Evolutionary conservation across 2,329 filamentous ascomycete genomes (phyloP).

Genomic region (Aspergillus brasiliensis): DNA sequence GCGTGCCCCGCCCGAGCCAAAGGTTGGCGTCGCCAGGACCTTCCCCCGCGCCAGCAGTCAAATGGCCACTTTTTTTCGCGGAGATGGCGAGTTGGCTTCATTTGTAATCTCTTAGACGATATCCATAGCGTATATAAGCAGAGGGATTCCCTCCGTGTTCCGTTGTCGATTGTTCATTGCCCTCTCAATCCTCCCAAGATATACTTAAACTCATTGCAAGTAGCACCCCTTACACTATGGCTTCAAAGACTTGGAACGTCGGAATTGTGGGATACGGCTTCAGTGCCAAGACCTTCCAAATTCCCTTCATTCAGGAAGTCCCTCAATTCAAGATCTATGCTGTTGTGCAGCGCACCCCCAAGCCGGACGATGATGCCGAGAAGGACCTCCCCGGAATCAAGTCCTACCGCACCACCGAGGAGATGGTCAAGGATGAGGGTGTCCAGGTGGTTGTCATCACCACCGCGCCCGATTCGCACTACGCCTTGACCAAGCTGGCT

Average conservation of each 20-base stretch:
- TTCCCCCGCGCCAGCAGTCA: constrained; percentile 31
- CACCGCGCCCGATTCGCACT: constrained; percentile 73
- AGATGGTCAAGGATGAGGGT: constrained; percentile 64
- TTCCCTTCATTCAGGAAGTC: constrained; percentile 71
- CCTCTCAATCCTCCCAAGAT: not conserved
- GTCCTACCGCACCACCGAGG: constrained; percentile 64
- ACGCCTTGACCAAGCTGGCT: constrained; percentile 63
- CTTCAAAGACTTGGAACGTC: constrained; percentile 55
- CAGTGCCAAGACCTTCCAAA: constrained; percentile 79
- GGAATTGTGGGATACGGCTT: constrained; percentile 63
- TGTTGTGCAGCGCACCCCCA: constrained; percentile 73
- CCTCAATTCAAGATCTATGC: constrained; percentile 69
- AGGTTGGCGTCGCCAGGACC: constrained; percentile 43
- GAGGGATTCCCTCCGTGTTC: not conserved
- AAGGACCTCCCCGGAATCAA: constrained; percentile 67
- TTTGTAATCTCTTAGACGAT: not conserved
- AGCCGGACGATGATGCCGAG: constrained; percentile 65
- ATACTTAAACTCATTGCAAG: constrained; percentile 23
- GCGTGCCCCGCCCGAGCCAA: constrained; percentile 45
- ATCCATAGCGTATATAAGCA: constrained; percentile 11
- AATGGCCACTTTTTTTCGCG: constrained; percentile 8
- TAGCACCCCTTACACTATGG: constrained; percentile 32
- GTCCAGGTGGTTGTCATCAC: constrained; percentile 72
- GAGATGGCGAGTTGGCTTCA: not conserved
- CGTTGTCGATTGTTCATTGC: no score